Percentiles rank a stretch among this genome's conserved stretches.
These are phyloP conservation scores for Coccomyxa subellipsoidea DNA, from an alignment of 163 green algal genomes.

Conservation along the genomic window DNA sequence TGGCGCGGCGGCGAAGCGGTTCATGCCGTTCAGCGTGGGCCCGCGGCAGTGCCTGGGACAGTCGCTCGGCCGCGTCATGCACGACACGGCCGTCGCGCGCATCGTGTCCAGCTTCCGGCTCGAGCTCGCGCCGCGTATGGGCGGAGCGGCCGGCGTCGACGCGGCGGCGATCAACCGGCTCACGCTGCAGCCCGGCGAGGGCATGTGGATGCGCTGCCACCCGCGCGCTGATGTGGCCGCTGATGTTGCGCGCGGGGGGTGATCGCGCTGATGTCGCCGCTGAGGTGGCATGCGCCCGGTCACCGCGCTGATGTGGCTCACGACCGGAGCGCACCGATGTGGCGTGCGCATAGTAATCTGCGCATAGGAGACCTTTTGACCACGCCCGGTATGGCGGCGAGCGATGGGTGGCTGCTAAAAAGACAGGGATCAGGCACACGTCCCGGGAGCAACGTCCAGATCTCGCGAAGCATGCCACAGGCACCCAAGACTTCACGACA, in stretches of 20 bases:
- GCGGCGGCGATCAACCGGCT: conserved; percentile 10
- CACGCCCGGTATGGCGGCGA: too few species aligned
- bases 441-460: too few species aligned
- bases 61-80: conserved; percentile 18
- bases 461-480: too few species aligned
- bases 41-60: conserved; percentile 11
- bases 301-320: too few species aligned
- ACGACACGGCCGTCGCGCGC: conserved; percentile 5
- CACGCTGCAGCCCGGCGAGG: conserved; percentile 14
- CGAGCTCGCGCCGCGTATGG: conserved; percentile 16
- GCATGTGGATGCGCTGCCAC: conserved; percentile 10
- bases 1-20: background rate
- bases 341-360: too few species aligned
- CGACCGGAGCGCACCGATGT: too few species aligned
- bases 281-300: background rate
- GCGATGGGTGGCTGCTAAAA: too few species aligned
- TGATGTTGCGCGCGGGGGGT: background rate
- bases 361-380: too few species aligned
- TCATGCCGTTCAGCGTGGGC: conserved; percentile 18
- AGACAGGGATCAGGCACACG: too few species aligned
- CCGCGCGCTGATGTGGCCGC: background rate
- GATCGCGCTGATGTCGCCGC: background rate
- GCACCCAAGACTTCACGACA: too few species aligned
- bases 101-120: conserved; percentile 9
- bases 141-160: conserved; percentile 10